Evolutionary conservation across 2,329 filamentous ascomycete genomes (phyloP).

Genomic region (Podosphaera xanthii): DNA sequence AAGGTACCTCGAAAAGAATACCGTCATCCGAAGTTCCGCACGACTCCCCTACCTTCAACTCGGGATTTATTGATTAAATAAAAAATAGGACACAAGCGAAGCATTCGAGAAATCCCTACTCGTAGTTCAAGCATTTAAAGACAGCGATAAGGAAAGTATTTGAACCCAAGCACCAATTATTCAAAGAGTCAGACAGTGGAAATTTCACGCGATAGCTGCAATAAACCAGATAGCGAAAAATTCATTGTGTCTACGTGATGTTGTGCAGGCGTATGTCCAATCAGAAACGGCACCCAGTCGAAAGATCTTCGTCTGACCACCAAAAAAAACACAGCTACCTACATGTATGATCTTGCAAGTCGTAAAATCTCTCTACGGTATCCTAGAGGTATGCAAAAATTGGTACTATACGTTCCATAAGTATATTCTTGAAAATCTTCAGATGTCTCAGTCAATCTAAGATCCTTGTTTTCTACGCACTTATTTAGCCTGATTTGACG

Average conservation of each 20-base stretch:
- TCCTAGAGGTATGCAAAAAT: constrained; percentile 2
- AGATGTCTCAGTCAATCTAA: constrained; percentile 2
- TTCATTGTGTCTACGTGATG: constrained; percentile 3
- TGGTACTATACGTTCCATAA: constrained; percentile 4
- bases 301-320: constrained; percentile 3
- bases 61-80: constrained; percentile 4
- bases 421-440: constrained; percentile 1
- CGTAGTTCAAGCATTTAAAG: constrained; percentile 4
- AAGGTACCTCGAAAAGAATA: background rate
- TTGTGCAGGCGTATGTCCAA: constrained; percentile 3
- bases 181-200: constrained; percentile 2
- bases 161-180: constrained; percentile 5
- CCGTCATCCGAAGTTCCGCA: background rate
- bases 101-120: constrained; percentile 5
- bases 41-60: constrained; percentile 1
- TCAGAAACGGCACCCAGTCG: constrained; percentile 1
- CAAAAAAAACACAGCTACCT: background rate
- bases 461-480: constrained; percentile 1
- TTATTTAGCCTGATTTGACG: background rate
- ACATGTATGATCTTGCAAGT: constrained; percentile 3
- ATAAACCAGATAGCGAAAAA: background rate
- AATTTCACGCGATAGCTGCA: constrained; percentile 3
- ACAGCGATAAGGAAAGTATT: constrained; percentile 1
- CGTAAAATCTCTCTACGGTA: background rate
- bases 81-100: constrained; percentile 1